A percentile compares a stretch with the other conserved stretches of the same genome.
phyloP scores from a whole-genome alignment of 2,329 filamentous ascomycete genomes.

The Aspergillus sojae region DNA sequence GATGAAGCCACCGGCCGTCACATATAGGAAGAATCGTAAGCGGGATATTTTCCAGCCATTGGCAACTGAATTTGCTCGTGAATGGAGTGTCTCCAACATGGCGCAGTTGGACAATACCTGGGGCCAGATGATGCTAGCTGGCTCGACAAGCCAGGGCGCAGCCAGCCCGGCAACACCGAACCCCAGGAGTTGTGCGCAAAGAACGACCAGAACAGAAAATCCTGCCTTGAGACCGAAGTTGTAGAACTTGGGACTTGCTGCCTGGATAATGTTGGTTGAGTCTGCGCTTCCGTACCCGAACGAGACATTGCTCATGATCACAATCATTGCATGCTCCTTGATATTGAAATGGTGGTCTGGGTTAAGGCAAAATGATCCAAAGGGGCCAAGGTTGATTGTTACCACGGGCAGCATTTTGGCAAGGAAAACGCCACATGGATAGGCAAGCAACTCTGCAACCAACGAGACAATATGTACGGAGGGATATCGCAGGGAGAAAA shows the following conservation, averaged over 20 bases:
- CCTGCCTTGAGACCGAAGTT: conserved; percentile 43
- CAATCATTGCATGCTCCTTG: conserved; percentile 51
- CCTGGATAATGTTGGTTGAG: conserved; percentile 51
- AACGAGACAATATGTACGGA: conserved; percentile 50
- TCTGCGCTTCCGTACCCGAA: conserved; percentile 52
- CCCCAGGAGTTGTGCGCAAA: conserved; percentile 44
- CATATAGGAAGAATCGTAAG: conserved; percentile 41
- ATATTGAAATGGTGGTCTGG: conserved; percentile 50
- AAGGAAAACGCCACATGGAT: conserved; percentile 45
- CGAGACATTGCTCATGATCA: conserved; percentile 54
- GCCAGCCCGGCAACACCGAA: conserved; percentile 45
- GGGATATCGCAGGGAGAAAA: conserved; percentile 52
- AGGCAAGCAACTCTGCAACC: conserved; percentile 50
- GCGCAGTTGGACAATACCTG: conserved; percentile 42
- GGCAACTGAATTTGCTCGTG: conserved; percentile 39
- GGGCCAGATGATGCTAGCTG: conserved; percentile 45
- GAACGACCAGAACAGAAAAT: conserved; percentile 41
- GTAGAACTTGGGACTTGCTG: conserved; percentile 42
- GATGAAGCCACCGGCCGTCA: conserved; percentile 32
- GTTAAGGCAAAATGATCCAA: conserved; percentile 35
- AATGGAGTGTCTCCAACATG: conserved; percentile 43
- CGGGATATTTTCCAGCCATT: conserved; percentile 44
- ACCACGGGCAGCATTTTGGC: conserved; percentile 44
- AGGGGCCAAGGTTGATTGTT: conserved; percentile 25
- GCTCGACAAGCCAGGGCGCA: conserved; percentile 41